Evolutionary conservation across 2,329 filamentous ascomycete species (phyloP).

Genomic region (Penicillium rolfsii): DNA sequence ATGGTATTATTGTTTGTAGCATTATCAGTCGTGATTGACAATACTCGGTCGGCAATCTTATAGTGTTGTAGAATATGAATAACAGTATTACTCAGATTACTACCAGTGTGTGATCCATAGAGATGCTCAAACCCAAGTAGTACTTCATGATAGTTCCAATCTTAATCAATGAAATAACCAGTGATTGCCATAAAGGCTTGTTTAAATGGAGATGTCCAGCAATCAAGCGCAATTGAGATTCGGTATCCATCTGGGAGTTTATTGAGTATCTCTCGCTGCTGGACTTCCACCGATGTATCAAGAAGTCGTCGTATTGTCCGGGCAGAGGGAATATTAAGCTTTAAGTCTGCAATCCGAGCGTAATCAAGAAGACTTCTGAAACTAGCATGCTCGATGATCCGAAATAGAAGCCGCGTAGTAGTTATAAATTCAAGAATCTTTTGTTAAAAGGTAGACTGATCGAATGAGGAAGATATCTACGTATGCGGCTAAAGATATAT

Average conservation of each 20-base stretch:
- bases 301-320: background rate
- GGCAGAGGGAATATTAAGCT: background rate
- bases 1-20: background rate
- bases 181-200: background rate
- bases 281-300: background rate
- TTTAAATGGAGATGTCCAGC: background rate
- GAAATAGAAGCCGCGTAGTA: background rate
- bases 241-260: background rate
- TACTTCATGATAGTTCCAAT: background rate
- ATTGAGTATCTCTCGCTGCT: background rate
- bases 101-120: background rate
- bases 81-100: background rate
- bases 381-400: background rate
- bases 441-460: background rate
- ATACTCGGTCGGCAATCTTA: background rate
- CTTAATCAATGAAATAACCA: background rate
- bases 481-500: background rate
- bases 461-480: background rate
- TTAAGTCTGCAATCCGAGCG: background rate
- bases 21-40: background rate
- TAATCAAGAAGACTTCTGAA: background rate
- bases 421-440: background rate
- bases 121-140: background rate
- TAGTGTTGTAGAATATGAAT: background rate
- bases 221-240: background rate